Conservation (phyloP, 179 eudicot species). For the Spinacia oleracea region DNA sequence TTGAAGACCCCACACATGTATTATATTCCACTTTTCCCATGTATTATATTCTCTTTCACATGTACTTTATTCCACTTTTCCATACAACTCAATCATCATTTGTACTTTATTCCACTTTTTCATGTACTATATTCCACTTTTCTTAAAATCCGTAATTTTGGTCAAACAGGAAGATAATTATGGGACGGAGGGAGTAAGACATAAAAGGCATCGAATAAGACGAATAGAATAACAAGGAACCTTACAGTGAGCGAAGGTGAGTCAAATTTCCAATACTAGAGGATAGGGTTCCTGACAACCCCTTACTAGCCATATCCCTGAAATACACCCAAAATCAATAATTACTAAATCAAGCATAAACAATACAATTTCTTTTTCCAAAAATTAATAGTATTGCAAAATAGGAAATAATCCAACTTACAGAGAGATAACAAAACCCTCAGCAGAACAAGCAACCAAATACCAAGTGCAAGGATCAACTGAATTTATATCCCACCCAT, state of each 20-base stretch:
- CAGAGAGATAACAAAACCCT: conserved; percentile 84
- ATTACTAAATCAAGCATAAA: conserved; percentile 19
- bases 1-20: no score
- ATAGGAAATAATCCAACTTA: conserved; percentile 35
- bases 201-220: not conserved
- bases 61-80: no score
- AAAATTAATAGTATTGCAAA: not conserved
- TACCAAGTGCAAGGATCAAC: conserved; percentile 99
- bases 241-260: conserved; percentile 78
- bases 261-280: conserved; percentile 78
- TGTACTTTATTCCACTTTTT: no score
- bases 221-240: not conserved
- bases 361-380: not conserved
- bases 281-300: conserved; percentile 78
- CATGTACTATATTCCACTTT: no score
- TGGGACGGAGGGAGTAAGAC: no score
- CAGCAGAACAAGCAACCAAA: conserved; percentile 82
- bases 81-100: no score
- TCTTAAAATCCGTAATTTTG: no score
- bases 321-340: not conserved
- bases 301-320: conserved; percentile 81
- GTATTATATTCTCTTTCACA: no score
- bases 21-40: no score
- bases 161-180: no score
- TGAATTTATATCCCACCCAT: conserved; percentile 93